These are phyloP conservation scores for Amanita pseudoporphyria DNA, from an alignment of 768 basidiomycete genomes.

Conservation along the genomic window DNA sequence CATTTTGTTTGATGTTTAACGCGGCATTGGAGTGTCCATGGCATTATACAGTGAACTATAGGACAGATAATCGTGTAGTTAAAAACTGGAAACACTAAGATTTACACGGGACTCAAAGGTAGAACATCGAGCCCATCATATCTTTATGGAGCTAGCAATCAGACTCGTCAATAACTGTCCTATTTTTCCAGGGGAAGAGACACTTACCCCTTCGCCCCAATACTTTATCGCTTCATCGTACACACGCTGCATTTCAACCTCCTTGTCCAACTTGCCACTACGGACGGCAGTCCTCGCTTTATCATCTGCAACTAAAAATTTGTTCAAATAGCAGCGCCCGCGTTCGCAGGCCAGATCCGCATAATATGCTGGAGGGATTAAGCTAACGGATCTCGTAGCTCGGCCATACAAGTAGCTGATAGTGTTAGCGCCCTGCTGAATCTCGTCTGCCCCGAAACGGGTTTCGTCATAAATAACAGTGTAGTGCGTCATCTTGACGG, in stretches of 20 bases:
- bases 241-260: conserved; percentile 29
- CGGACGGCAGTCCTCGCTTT: conserved; percentile 26
- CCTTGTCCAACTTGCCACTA: conserved; percentile 23
- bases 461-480: conserved; percentile 76
- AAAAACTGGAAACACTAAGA: not conserved
- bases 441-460: conserved; percentile 51
- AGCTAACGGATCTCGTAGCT: conserved; percentile 76
- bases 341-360: conserved; percentile 79
- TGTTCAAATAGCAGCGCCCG: conserved; percentile 67
- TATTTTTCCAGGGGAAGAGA: not conserved
- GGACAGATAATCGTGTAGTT: not conserved
- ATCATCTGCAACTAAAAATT: conserved; percentile 47
- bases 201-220: conserved; percentile 47
- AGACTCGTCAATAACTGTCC: not conserved
- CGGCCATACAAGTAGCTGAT: conserved; percentile 70
- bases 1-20: too few species aligned
- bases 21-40: too few species aligned
- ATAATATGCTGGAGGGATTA: conserved; percentile 74
- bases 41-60: too few species aligned
- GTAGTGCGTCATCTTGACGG: conserved; percentile 69
- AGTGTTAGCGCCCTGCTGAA: conserved; percentile 66
- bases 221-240: conserved; percentile 33
- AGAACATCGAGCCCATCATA: conserved; percentile 64
- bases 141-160: conserved; percentile 37
- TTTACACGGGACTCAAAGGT: conserved; percentile 32